Evolutionary conservation across 352 stramenopile genomes (phyloP).

Genomic region (Phytophthora palmivora): DNA sequence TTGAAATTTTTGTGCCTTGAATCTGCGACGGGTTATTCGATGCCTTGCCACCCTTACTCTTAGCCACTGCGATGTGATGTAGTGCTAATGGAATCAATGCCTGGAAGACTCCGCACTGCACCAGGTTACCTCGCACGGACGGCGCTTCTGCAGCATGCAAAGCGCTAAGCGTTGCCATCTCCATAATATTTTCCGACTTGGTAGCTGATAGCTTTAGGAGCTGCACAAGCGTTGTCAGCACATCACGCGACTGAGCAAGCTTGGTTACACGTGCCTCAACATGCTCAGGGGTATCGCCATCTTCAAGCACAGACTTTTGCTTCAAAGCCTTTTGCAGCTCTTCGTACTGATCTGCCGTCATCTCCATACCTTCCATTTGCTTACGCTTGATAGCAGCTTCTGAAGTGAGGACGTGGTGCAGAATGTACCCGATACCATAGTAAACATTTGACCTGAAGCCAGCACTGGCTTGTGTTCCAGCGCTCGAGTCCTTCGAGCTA

Average conservation of each 20-base stretch:
- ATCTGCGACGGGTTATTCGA: constrained; percentile 56
- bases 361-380: constrained; percentile 96
- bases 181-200: constrained; percentile 80
- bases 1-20: constrained; percentile 87
- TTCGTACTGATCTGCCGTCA: constrained; percentile 98
- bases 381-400: constrained; percentile 95
- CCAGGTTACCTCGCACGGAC: constrained; percentile 72
- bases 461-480: constrained; percentile 34
- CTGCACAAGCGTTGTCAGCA: constrained; percentile 81
- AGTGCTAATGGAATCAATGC: constrained; percentile 73
- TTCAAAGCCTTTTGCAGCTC: constrained; percentile 95
- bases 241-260: constrained; percentile 53
- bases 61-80: constrained; percentile 40
- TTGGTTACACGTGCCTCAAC: constrained; percentile 69
- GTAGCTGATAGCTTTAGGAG: constrained; percentile 79
- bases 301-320: constrained; percentile 94
- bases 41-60: constrained; percentile 26
- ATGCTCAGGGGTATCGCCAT: constrained; percentile 86
- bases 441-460: constrained; percentile 87
- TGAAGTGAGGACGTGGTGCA: constrained; percentile 94
- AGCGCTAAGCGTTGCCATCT: constrained; percentile 76
- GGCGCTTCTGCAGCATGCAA: constrained; percentile 73
- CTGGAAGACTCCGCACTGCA: constrained; percentile 84
- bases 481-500: constrained; percentile 36
- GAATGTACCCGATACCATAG: constrained; percentile 95